These are phyloP conservation scores for Alternaria triticina DNA, from an alignment of 2,329 filamentous ascomycete species.

Conservation along the genomic window DNA sequence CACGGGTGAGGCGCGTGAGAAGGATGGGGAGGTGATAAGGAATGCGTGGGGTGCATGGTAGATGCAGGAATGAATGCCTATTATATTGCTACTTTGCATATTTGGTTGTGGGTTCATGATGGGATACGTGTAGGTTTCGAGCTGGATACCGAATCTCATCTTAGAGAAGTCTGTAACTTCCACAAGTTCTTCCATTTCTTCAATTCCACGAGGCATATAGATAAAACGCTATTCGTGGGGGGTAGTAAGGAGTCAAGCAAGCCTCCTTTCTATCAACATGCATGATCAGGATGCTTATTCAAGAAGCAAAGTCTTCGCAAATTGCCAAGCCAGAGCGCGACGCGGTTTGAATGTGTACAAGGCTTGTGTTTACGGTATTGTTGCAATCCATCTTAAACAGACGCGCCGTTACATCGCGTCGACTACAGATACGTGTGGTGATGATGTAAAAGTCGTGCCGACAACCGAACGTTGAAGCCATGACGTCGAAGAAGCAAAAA, in stretches of 20 bases:
- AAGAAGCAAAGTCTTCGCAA: background rate
- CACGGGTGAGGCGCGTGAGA: too few species aligned
- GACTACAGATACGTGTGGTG: background rate
- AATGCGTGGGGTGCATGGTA: too few species aligned
- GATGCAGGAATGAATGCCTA: too few species aligned
- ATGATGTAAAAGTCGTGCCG: background rate
- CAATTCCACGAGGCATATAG: too few species aligned
- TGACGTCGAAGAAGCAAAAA: slow-evolving; percentile 5
- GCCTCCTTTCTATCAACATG: background rate
- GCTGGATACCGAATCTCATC: too few species aligned
- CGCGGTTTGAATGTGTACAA: background rate
- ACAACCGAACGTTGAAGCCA: background rate
- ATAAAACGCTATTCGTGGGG: too few species aligned
- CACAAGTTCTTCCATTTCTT: too few species aligned
- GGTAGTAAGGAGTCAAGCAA: background rate
- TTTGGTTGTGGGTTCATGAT: too few species aligned
- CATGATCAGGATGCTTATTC: background rate
- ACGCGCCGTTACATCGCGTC: background rate
- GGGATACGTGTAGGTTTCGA: too few species aligned
- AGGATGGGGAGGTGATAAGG: too few species aligned
- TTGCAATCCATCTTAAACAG: background rate
- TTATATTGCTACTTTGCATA: too few species aligned
- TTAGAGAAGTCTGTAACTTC: too few species aligned
- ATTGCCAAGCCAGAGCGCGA: background rate
- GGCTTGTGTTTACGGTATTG: background rate